Percentiles rank a stretch among this genome's conserved stretches.
Evolutionary conservation across 495 filamentous ascomycete genomes (phyloP).

Genomic region (Cercophora samala): DNA sequence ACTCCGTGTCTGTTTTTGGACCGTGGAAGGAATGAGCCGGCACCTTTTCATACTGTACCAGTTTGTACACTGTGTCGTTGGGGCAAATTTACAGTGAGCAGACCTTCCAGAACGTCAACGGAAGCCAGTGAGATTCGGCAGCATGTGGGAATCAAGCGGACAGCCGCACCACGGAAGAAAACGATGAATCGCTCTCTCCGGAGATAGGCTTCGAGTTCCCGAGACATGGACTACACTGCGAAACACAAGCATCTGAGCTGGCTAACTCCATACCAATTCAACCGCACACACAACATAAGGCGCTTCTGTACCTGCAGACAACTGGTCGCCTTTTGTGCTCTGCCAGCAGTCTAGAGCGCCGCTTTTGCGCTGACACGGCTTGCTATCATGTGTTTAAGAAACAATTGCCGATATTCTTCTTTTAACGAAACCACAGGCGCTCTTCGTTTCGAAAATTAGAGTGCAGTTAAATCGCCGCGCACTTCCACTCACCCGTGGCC

Average conservation of each 20-base stretch:
- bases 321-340: neutral
- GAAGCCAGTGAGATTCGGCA: constrained; percentile 7
- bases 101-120: constrained; percentile 24
- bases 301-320: too few species aligned
- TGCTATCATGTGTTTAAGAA: neutral
- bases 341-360: neutral
- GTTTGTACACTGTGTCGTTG: neutral
- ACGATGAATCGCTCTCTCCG: neutral
- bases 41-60: constrained; percentile 4
- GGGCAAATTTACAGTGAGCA: neutral
- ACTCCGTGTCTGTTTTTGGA: constrained; percentile 1
- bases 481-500: neutral
- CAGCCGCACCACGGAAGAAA: constrained; percentile 12
- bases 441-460: neutral
- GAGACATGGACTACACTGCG: neutral
- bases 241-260: neutral
- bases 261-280: neutral
- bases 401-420: neutral
- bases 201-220: constrained; percentile 6
- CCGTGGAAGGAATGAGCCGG: constrained; percentile 4
- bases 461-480: neutral
- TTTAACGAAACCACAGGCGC: neutral
- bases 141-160: constrained; percentile 5
- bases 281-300: too few species aligned
- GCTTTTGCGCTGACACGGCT: neutral